Percentiles rank a stretch among this genome's conserved stretches.
These are phyloP conservation scores for Paracamarosporium sp. DNA, from an alignment of 2,329 filamentous ascomycete species.

Conservation along the genomic window DNA sequence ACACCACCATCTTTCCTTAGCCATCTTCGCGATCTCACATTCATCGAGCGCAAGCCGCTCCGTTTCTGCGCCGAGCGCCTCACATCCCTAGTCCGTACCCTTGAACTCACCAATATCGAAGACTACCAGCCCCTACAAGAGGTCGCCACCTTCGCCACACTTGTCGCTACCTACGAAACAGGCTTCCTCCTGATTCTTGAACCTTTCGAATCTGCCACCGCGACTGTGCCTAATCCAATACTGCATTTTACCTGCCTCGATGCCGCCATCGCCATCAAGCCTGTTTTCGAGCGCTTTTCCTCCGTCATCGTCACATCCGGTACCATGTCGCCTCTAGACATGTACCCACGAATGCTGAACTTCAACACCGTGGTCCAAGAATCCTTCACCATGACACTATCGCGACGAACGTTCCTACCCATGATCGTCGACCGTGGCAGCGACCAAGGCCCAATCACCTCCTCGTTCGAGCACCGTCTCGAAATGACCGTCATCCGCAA, in stretches of 20 bases:
- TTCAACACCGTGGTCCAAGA: constrained; percentile 94
- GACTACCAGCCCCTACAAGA: constrained; percentile 97
- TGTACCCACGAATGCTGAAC: constrained; percentile 98
- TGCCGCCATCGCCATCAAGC: constrained; percentile 96
- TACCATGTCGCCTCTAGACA: constrained; percentile 94
- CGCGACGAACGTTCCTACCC: constrained; percentile 90
- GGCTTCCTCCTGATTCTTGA: constrained; percentile 97
- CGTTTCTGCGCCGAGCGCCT: constrained; percentile 94
- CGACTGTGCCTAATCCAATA: constrained; percentile 95
- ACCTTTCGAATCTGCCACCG: constrained; percentile 93
- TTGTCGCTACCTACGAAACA: constrained; percentile 95
- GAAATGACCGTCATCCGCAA: constrained; percentile 97
- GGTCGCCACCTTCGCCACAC: constrained; percentile 94
- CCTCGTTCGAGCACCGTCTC: constrained; percentile 92
- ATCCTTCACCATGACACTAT: constrained; percentile 96
- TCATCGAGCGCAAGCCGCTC: constrained; percentile 95
- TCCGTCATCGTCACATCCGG: constrained; percentile 99
- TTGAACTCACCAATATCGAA: constrained; percentile 97
- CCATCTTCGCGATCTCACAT: constrained; percentile 93
- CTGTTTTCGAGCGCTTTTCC: constrained; percentile 95
- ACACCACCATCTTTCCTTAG: constrained; percentile 92
- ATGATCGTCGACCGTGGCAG: constrained; percentile 97
- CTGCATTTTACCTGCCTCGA: constrained; percentile 96
- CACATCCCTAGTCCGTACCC: constrained; percentile 90
- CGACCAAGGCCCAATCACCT: constrained; percentile 91